Base-by-base conservation (phyloP, 495 filamentous ascomycete genomes). In the Daldinia bambusicola region DNA sequence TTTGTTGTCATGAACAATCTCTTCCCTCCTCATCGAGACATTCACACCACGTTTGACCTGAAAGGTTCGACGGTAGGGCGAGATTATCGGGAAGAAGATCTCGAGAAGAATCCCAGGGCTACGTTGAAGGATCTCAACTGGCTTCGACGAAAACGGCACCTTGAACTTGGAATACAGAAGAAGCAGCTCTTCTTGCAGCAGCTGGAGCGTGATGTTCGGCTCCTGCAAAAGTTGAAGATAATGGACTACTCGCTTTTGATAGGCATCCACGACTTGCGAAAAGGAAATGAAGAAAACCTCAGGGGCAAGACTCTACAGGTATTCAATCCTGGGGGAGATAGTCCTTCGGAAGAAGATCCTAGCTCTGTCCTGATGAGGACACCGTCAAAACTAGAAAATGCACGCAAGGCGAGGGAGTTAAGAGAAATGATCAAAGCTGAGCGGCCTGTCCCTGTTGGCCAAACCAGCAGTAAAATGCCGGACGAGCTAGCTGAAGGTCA, bases 1-100 rank as follows among this genome's bases (percentile, higher is more conserved):
- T 99, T 99, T 71, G 96, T 99, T 37, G 93, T 99, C 72, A 99
- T 99, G 95, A 99, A 99, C 84, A 99, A 99, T 74, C 86, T 99
- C 18, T 98, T 99, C 74, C 95, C 95, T 16, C 95, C 95, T 4
- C 95, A 99, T 79, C 88, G 94, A 58, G 95, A 99, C 79, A 98
- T 99, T 61, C 95, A 99, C 81, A 88, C 93, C 72, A 98, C 94
- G 4, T 99, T 97, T 71, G 95, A 99, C 75, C 77, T 99, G 62
- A 99, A 99, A 79, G 95, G 95, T n/a, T 98, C 95, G 14, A 98
- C 94, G 0, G 88, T 98, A 67, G 95, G 95, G 34, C 88, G 95
- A 69, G 93, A 98, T 75, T 92, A 93, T 78, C 91, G 84, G 65
- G 96, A 98, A 76, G 93, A 96, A 48, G 89, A 97, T 31, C 84